Evolutionary conservation across 208 protist genomes (phyloP).

Genomic region (Phytomonas sp.): DNA sequence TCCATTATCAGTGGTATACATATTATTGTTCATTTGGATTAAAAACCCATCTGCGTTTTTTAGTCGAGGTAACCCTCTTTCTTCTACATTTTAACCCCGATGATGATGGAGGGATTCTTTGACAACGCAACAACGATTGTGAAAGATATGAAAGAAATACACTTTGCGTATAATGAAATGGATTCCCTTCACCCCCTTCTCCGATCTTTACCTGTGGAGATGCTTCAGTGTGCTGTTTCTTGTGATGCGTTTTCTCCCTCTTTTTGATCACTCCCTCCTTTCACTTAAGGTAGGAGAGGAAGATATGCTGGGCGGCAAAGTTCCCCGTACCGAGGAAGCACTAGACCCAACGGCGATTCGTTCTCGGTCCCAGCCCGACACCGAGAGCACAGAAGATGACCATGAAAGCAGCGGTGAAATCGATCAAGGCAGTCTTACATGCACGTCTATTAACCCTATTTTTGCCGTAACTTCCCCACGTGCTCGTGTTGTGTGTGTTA

Average conservation of each 20-base stretch:
- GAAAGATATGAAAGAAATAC: background rate
- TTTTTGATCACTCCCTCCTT: background rate
- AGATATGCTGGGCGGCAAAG: background rate
- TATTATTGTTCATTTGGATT: background rate
- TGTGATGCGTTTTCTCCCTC: background rate
- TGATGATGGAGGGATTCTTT: background rate
- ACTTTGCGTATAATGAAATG: background rate
- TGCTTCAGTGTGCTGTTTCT: conserved; percentile 1
- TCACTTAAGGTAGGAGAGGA: background rate
- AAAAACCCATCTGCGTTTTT: background rate
- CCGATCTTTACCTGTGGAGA: background rate
- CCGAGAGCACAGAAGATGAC: conserved; percentile 6
- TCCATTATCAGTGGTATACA: conserved; percentile 11
- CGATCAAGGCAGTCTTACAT: background rate
- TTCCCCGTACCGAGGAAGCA: background rate
- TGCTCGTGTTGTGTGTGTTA: conserved; percentile 28
- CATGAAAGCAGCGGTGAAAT: conserved; percentile 1
- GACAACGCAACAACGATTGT: background rate
- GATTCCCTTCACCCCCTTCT: background rate
- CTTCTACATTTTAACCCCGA: background rate
- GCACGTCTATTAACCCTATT: conserved; percentile 44
- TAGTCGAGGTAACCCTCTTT: background rate
- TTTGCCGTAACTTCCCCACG: conserved; percentile 57
- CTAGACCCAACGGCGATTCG: background rate
- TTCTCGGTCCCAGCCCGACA: background rate